phyloP scores from a whole-genome alignment of 2,329 filamentous ascomycete genomes.

The Zymoseptoria tritici region DNA sequence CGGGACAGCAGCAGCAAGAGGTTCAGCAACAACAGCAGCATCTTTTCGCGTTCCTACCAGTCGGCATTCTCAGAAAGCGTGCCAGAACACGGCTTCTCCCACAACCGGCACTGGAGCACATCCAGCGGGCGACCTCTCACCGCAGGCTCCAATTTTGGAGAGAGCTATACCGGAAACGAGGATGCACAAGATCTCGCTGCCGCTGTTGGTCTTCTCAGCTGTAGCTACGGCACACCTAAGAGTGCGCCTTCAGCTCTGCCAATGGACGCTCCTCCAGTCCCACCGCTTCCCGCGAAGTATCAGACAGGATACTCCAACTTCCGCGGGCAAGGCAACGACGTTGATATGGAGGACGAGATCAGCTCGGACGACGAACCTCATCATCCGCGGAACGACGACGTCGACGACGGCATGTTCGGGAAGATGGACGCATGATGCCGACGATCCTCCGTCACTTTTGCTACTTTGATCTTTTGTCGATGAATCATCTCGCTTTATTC shows the following conservation, averaged over 20 bases:
- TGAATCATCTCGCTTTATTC: neutral
- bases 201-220: slow-evolving; percentile 81
- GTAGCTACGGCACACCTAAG: slow-evolving; percentile 78
- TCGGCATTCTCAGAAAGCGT: slow-evolving; percentile 55
- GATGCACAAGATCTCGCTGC: slow-evolving; percentile 84
- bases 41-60: slow-evolving; percentile 70
- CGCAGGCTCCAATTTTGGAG: slow-evolving; percentile 51
- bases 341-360: slow-evolving; percentile 43
- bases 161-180: slow-evolving; percentile 65
- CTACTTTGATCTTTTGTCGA: neutral
- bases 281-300: slow-evolving; percentile 75
- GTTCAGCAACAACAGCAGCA: slow-evolving; percentile 42
- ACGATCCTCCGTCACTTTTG: neutral
- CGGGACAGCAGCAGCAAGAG: slow-evolving; percentile 35
- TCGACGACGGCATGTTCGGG: slow-evolving; percentile 93
- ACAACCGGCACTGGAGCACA: slow-evolving; percentile 65
- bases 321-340: slow-evolving; percentile 29
- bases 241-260: slow-evolving; percentile 56
- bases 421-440: slow-evolving; percentile 73
- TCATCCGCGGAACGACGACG: slow-evolving; percentile 63
- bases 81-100: slow-evolving; percentile 45
- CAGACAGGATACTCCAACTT: slow-evolving; percentile 34
- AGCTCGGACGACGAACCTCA: slow-evolving; percentile 33
- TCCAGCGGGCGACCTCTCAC: slow-evolving; percentile 65
- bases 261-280: slow-evolving; percentile 75